Conservation (phyloP, 2,329 filamentous ascomycete species). For the Blastomyces gilchristii region DNA sequence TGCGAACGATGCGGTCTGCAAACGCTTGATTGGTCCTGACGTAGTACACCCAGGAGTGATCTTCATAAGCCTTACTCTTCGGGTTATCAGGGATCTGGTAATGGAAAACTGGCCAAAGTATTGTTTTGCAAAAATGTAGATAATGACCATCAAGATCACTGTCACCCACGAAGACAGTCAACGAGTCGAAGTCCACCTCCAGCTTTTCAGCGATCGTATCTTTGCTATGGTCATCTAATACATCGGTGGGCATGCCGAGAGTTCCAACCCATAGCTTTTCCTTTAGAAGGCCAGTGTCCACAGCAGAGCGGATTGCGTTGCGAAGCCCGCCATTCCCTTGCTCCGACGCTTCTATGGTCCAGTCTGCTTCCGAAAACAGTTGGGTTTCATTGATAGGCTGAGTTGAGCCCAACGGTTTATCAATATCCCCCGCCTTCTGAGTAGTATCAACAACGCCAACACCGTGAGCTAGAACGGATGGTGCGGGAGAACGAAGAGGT, state of each 20-base stretch:
- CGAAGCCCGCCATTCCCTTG: constrained; percentile 88
- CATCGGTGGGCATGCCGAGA: constrained; percentile 87
- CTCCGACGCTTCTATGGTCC: constrained; percentile 73
- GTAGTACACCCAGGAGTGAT: constrained; percentile 94
- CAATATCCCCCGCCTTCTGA: constrained; percentile 10
- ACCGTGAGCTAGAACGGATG: constrained; percentile 61
- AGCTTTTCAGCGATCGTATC: constrained; percentile 74
- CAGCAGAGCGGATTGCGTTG: constrained; percentile 73
- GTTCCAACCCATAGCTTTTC: constrained; percentile 89
- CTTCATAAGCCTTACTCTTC: constrained; percentile 95
- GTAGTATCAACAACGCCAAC: constrained; percentile 14
- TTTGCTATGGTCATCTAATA: constrained; percentile 62
- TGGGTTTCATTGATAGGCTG: constrained; percentile 10
- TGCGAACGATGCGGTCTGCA: constrained; percentile 77
- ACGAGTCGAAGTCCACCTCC: constrained; percentile 68
- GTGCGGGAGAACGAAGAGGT: constrained; percentile 62
- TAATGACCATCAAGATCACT: constrained; percentile 93
- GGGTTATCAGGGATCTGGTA: constrained; percentile 97
- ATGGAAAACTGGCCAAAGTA: constrained; percentile 95
- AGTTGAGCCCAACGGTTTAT: constrained; percentile 9
- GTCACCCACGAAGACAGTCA: constrained; percentile 78
- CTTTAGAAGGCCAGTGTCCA: constrained; percentile 55
- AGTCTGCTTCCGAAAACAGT: constrained; percentile 65
- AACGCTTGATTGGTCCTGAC: constrained; percentile 87
- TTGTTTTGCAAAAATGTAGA: constrained; percentile 92